Percentiles rank a stretch among this genome's conserved stretches.
Conservation (phyloP, 345 rosid species). For the Iberis pinnata region DNA sequence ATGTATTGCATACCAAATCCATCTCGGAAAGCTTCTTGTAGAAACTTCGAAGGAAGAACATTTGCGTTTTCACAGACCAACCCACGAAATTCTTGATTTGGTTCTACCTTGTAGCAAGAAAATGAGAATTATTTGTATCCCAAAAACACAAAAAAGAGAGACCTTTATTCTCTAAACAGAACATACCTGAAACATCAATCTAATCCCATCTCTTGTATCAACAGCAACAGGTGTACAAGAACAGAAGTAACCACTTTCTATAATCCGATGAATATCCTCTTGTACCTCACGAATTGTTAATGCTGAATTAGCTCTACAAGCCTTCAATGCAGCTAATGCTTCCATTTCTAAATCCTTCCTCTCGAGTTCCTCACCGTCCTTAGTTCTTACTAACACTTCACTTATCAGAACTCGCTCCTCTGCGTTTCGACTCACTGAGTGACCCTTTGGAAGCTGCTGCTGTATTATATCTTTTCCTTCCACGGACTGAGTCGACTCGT, state of each 20-base stretch:
- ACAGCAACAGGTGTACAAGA: conserved; percentile 90
- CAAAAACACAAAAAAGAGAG: not conserved
- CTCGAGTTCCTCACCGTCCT: conserved; percentile 90
- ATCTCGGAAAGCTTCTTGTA: conserved; percentile 65
- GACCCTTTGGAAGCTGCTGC: conserved; percentile 40
- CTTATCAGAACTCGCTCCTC: conserved; percentile 90
- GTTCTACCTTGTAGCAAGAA: conserved; percentile 86
- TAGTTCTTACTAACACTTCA: conserved; percentile 85
- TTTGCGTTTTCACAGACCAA: conserved; percentile 92
- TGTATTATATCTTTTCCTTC: conserved; percentile 27
- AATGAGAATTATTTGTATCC: conserved; percentile 25
- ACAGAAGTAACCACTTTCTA: conserved; percentile 77
- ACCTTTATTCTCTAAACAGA: not conserved
- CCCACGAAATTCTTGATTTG: conserved; percentile 88
- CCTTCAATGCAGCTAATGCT: conserved; percentile 73
- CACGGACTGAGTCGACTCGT: conserved; percentile 34
- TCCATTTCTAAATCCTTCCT: conserved; percentile 82
- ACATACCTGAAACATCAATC: conserved; percentile 77
- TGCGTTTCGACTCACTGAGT: conserved; percentile 37
- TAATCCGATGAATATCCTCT: conserved; percentile 89
- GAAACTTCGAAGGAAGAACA: conserved; percentile 82
- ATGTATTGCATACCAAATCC: conserved; percentile 68
- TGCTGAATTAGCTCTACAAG: conserved; percentile 81
- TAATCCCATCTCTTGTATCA: conserved; percentile 85
- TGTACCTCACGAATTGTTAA: conserved; percentile 78